phyloP scores from a whole-genome alignment of 1,139 yeast species.

The Pichia sp. region DNA sequence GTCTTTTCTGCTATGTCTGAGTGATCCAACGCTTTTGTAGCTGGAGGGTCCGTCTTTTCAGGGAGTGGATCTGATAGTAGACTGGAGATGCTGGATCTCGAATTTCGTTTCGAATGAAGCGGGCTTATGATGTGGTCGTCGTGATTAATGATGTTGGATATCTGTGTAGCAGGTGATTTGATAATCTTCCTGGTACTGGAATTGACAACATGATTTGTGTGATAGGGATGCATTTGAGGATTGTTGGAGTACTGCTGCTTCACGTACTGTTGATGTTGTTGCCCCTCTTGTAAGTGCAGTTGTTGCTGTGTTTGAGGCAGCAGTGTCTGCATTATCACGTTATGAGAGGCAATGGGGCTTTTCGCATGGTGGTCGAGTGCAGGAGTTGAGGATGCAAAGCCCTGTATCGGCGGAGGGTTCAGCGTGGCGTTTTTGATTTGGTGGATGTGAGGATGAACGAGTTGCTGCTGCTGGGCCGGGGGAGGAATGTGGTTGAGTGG shows the following conservation, averaged over 20 bases:
- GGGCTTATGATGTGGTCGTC: neutral
- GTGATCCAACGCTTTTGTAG: neutral
- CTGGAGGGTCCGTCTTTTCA: neutral
- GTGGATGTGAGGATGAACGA: neutral
- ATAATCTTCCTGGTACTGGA: neutral
- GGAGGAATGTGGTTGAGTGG: neutral
- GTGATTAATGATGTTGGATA: slow-evolving; percentile 5
- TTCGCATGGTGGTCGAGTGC: neutral
- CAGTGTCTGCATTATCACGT: neutral
- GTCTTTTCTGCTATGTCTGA: neutral
- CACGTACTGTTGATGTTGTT: neutral
- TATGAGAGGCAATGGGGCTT: neutral
- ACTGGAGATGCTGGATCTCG: slow-evolving; percentile 3
- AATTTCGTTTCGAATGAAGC: neutral
- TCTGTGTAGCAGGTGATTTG: slow-evolving; percentile 1
- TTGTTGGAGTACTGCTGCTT: neutral
- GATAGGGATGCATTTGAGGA: neutral
- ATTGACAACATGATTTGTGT: neutral
- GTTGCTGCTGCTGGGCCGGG: too few relatives aligned
- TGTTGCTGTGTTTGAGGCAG: neutral
- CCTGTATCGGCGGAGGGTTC: neutral
- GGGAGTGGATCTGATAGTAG: neutral
- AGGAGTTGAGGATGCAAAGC: neutral
- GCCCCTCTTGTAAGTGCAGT: neutral
- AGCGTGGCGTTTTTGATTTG: neutral